Percentiles rank a stretch among this genome's conserved stretches.
Evolutionary conservation across 169 alveolate species (phyloP).

Genomic region (Cryptosporidium ubiquitum): DNA sequence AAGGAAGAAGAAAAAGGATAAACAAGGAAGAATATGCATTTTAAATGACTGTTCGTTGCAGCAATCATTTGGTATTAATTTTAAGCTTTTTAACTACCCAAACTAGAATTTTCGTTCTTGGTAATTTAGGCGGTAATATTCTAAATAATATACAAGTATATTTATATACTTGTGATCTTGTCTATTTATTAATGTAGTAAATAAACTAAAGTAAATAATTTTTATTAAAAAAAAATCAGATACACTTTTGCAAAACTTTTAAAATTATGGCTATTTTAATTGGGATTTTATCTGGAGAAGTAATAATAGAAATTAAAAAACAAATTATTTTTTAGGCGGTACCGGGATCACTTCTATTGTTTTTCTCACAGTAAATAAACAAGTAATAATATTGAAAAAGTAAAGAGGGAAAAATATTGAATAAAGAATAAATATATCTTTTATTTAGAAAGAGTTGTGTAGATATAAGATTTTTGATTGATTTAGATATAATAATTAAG

Average conservation of each 20-base stretch:
- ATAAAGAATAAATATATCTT: background rate
- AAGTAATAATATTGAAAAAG: background rate
- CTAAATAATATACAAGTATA: background rate
- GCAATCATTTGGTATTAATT: background rate
- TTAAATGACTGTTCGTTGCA: too few species aligned
- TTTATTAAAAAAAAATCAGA: background rate
- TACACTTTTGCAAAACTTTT: background rate
- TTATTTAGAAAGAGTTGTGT: background rate
- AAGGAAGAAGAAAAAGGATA: background rate
- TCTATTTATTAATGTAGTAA: background rate
- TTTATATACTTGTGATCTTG: background rate
- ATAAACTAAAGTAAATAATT: background rate
- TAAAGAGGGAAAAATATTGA: background rate
- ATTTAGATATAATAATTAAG: background rate
- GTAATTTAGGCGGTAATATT: background rate
- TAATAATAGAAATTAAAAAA: background rate
- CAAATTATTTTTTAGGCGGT: conserved; percentile 6
- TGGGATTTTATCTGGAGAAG: background rate
- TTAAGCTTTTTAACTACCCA: background rate
- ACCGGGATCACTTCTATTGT: background rate
- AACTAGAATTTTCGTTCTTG: too few species aligned
- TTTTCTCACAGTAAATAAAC: conserved; percentile 2
- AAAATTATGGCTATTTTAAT: background rate
- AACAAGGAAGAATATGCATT: background rate
- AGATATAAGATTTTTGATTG: background rate